phyloP scores from a whole-genome alignment of 1,284 basidiomycete species.

The Irpex sp. region DNA sequence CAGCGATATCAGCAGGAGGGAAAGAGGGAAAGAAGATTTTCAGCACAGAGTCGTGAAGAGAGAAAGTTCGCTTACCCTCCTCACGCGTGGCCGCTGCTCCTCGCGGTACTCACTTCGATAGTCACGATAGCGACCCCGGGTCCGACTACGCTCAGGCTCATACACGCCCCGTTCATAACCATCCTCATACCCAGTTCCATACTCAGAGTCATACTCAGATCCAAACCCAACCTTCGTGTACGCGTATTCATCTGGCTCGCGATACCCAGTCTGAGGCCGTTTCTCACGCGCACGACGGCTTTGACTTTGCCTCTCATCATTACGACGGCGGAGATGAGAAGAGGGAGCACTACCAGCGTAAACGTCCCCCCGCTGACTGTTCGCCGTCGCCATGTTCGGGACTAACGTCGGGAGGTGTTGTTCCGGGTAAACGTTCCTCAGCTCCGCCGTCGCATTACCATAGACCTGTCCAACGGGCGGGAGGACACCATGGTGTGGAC shows the following conservation, averaged over 20 bases:
- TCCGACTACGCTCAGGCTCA: not conserved
- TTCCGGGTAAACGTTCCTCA: constrained; percentile 9
- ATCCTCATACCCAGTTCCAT: no score
- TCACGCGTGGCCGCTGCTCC: not conserved
- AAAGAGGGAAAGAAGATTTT: not conserved
- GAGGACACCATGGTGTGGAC: not conserved
- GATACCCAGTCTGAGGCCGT: not conserved
- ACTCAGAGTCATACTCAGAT: no score
- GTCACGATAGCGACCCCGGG: no score
- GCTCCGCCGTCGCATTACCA: constrained; percentile 4
- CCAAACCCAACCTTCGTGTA: no score
- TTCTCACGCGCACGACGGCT: not conserved
- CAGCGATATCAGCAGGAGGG: no score
- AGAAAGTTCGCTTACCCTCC: constrained; percentile 5
- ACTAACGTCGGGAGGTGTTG: constrained; percentile 16
- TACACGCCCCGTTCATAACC: no score
- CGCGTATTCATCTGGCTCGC: not conserved
- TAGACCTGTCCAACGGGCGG: constrained; percentile 4
- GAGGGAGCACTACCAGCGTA: not conserved
- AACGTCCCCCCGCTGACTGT: constrained; percentile 13
- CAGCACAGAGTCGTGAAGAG: not conserved
- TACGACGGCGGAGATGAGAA: no score
- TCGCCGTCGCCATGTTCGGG: constrained; percentile 11
- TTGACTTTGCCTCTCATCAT: no score
- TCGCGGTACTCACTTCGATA: not conserved